Evolutionary conservation across 805 yeast genomes (phyloP).

Genomic region (Debaryomyces castellii): DNA sequence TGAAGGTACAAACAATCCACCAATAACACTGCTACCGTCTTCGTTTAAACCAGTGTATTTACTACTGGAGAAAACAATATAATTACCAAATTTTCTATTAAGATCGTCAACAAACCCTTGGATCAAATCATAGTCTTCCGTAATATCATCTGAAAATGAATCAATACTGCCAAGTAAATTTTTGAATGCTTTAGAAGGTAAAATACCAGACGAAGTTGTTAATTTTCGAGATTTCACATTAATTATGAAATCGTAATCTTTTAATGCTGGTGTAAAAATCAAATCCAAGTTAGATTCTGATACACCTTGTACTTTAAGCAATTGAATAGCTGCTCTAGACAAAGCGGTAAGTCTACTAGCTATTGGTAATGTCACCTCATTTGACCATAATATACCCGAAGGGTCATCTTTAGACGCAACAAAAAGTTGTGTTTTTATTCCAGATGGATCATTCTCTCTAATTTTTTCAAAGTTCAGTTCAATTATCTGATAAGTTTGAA

Average conservation of each 20-base stretch:
- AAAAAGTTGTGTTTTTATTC: slow-evolving; percentile 74
- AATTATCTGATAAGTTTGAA: slow-evolving; percentile 60
- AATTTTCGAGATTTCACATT: slow-evolving; percentile 49
- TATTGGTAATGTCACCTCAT: slow-evolving; percentile 62
- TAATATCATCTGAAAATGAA: slow-evolving; percentile 45
- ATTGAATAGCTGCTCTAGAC: slow-evolving; percentile 67
- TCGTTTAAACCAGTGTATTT: slow-evolving; percentile 54
- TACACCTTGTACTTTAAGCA: slow-evolving; percentile 49
- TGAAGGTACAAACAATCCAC: slow-evolving; percentile 80
- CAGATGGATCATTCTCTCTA: slow-evolving; percentile 78
- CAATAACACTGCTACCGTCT: slow-evolving; percentile 60
- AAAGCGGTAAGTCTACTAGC: slow-evolving; percentile 87
- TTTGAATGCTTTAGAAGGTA: slow-evolving; percentile 56
- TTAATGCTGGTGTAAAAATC: slow-evolving; percentile 76
- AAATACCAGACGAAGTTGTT: slow-evolving; percentile 53
- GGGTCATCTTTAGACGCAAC: slow-evolving; percentile 81
- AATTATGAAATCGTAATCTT: slow-evolving; percentile 82
- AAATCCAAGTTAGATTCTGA: slow-evolving; percentile 41
- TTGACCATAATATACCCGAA: slow-evolving; percentile 85
- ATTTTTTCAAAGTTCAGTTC: slow-evolving; percentile 64
- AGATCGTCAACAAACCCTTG: slow-evolving; percentile 61
- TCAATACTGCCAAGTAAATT: slow-evolving; percentile 51
- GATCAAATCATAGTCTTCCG: slow-evolving; percentile 58
- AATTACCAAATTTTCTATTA: slow-evolving; percentile 60
- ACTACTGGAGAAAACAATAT: slow-evolving; percentile 67